These are phyloP conservation scores for Aspergillus sclerotioniger DNA, from an alignment of 495 filamentous ascomycete species.

Conservation along the genomic window DNA sequence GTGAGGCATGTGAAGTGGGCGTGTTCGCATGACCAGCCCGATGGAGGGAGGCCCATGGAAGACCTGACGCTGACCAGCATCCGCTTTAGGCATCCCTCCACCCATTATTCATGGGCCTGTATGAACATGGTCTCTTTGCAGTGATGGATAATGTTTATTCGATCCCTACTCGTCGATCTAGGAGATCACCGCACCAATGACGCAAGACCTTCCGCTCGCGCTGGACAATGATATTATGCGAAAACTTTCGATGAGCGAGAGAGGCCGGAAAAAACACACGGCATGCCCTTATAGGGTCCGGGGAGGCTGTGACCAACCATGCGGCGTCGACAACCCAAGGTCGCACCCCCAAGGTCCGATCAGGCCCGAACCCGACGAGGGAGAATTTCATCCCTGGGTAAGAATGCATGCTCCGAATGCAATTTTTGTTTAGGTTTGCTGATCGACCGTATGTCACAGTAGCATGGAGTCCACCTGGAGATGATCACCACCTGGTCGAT, in stretches of 20 bases:
- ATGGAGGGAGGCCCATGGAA: not conserved
- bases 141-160: not conserved
- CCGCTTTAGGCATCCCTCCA: not conserved
- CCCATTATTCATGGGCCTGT: not conserved
- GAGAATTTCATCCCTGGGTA: not conserved
- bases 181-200: not conserved
- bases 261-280: not conserved
- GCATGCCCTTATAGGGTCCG: not conserved
- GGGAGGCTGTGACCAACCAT: not conserved
- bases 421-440: not conserved
- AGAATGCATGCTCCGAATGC: not conserved
- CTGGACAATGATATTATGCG: not conserved
- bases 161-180: not conserved
- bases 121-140: not conserved
- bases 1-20: not conserved
- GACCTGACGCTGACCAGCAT: not conserved
- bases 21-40: not conserved
- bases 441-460: not conserved
- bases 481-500: not conserved
- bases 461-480: not conserved
- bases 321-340: not conserved
- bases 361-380: not conserved
- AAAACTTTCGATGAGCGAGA: not conserved
- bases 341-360: not conserved
- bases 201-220: not conserved